These are phyloP conservation scores for Colletotrichum magnum DNA, from an alignment of 2,329 filamentous ascomycete species.

Conservation along the genomic window DNA sequence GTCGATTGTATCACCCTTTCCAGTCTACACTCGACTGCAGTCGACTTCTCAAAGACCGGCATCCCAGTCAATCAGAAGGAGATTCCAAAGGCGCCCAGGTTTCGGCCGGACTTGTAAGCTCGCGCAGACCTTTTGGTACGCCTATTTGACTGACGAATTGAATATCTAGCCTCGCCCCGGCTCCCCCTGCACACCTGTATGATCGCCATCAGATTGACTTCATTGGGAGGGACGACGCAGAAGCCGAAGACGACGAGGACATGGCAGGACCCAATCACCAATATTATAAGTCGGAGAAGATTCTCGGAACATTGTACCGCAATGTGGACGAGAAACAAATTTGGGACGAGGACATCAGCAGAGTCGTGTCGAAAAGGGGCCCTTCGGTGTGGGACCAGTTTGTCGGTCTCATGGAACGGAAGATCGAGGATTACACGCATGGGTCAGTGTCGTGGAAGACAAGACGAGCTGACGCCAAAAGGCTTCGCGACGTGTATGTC, in stretches of 20 bases:
- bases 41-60: constrained; percentile 84
- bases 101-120: constrained; percentile 69
- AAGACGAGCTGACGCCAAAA: constrained; percentile 55
- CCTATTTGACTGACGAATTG: neutral
- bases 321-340: constrained; percentile 80
- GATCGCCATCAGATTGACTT: constrained; percentile 60
- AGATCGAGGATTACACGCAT: constrained; percentile 48
- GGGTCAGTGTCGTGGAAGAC: constrained; percentile 50
- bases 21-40: constrained; percentile 76
- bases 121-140: no score
- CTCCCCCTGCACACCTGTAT: constrained; percentile 60
- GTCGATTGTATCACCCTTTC: constrained; percentile 69
- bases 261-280: constrained; percentile 59
- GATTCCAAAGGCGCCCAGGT: constrained; percentile 56
- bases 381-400: constrained; percentile 62
- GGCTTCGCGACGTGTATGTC: constrained; percentile 62
- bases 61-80: constrained; percentile 65
- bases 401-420: constrained; percentile 45
- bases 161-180: constrained; percentile 59
- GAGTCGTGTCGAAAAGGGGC: constrained; percentile 44
- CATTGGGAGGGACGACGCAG: constrained; percentile 48
- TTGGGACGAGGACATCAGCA: constrained; percentile 65
- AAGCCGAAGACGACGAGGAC: constrained; percentile 62
- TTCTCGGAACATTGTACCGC: constrained; percentile 79
- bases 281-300: constrained; percentile 78